A percentile compares a stretch with the other conserved stretches of the same genome.
Evolutionary conservation across 2,329 filamentous ascomycete species (phyloP).

Genomic region (Curvularia lunata): DNA sequence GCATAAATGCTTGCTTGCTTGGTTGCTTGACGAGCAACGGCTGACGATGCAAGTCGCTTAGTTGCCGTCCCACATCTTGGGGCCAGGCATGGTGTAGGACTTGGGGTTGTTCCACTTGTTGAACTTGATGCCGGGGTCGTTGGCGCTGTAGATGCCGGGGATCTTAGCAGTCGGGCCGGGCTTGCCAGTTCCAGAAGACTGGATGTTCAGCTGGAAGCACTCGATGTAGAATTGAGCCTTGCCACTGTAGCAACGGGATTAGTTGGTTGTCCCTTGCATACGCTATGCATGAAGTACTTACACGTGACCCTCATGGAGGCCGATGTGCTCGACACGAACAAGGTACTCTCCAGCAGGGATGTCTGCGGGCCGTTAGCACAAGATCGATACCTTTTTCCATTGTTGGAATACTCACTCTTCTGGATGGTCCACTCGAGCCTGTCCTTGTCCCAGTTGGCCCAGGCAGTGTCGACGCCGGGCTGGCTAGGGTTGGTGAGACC

Average conservation of each 20-base stretch:
- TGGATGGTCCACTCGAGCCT: conserved; percentile 54
- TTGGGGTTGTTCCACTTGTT: conserved; percentile 51
- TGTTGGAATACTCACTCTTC: conserved; percentile 20
- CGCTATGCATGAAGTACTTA: conserved; percentile 8
- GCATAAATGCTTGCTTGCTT: neutral
- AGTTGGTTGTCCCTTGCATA: neutral
- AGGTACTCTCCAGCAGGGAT: conserved; percentile 51
- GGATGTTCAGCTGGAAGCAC: conserved; percentile 56
- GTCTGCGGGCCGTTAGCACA: neutral
- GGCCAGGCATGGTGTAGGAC: conserved; percentile 42
- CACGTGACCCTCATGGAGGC: conserved; percentile 39
- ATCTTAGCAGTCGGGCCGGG: conserved; percentile 55
- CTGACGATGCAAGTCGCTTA: conserved; percentile 8
- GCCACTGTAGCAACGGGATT: neutral
- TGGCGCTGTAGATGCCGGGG: conserved; percentile 57
- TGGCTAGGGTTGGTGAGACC: conserved; percentile 37
- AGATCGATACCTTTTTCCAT: neutral
- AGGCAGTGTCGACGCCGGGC: conserved; percentile 32
- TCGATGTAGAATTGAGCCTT: conserved; percentile 38
- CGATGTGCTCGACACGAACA: conserved; percentile 47
- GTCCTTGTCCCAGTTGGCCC: conserved; percentile 51
- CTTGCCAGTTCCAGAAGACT: conserved; percentile 50
- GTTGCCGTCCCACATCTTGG: conserved; percentile 32
- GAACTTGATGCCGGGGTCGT: conserved; percentile 58
- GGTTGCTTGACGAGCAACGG: neutral